Conservation (phyloP, 2,329 filamentous ascomycete species). For the Cytospora piceicola region DNA sequence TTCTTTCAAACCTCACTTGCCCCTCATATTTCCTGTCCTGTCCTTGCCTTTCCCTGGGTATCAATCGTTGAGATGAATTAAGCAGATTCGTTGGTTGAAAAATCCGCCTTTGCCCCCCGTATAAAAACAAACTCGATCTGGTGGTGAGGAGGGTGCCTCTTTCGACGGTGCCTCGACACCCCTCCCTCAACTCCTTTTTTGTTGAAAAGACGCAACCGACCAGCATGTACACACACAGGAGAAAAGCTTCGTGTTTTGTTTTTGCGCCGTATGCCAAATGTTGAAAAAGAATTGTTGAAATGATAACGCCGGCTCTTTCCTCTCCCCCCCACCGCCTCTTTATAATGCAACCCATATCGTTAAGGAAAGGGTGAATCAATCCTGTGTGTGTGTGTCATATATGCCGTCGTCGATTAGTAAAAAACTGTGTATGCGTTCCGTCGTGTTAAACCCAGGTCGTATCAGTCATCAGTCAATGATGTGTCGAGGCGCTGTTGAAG, state of each 20-base stretch:
- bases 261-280: constrained; percentile 22
- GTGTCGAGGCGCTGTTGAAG: constrained; percentile 27
- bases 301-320: constrained; percentile 32
- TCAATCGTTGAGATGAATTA: constrained; percentile 33
- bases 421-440: constrained; percentile 31
- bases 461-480: constrained; percentile 33
- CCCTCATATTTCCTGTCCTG: background rate
- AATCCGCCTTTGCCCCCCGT: background rate
- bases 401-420: constrained; percentile 18
- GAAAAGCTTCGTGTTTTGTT: constrained; percentile 8
- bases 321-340: constrained; percentile 35
- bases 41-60: constrained; percentile 24
- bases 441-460: constrained; percentile 34
- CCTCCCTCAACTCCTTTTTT: constrained; percentile 32
- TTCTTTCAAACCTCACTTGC: background rate
- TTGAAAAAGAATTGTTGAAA: constrained; percentile 30
- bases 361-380: constrained; percentile 32
- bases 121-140: background rate
- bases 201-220: constrained; percentile 37
- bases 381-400: constrained; percentile 17
- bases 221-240: constrained; percentile 1
- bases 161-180: background rate
- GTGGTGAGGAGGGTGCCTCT: background rate
- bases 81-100: constrained; percentile 24
- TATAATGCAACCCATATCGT: constrained; percentile 41